These are phyloP conservation scores for Moesziomyces sp. DNA, from an alignment of 1,284 basidiomycete species.

Conservation along the genomic window DNA sequence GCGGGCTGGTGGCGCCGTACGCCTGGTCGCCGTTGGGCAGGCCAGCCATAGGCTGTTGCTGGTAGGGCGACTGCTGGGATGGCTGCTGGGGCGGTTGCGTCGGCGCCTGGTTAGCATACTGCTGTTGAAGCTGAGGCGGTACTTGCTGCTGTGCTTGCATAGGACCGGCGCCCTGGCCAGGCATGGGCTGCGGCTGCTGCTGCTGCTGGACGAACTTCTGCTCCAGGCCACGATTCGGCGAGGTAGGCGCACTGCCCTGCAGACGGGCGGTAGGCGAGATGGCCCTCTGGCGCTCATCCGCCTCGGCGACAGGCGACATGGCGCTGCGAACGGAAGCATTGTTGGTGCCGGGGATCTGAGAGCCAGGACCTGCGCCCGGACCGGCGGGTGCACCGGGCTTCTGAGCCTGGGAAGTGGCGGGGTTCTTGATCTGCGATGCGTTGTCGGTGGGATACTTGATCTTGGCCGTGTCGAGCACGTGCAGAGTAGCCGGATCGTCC, in stretches of 20 bases:
- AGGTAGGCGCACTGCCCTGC: constrained; percentile 16
- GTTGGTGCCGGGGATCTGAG: constrained; percentile 20
- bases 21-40: constrained; percentile 18
- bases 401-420: constrained; percentile 16
- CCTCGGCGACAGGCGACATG: constrained; percentile 45
- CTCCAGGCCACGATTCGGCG: constrained; percentile 19
- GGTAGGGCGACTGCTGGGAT: constrained; percentile 16
- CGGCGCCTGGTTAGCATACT: constrained; percentile 14
- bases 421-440: constrained; percentile 36
- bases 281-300: constrained; percentile 34
- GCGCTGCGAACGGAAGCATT: constrained; percentile 31
- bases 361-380: constrained; percentile 18
- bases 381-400: constrained; percentile 33
- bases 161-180: constrained; percentile 1
- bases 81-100: constrained; percentile 5
- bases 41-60: constrained; percentile 13
- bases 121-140: constrained; percentile 13
- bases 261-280: constrained; percentile 44
- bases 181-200: constrained; percentile 16
- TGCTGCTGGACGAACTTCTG: constrained; percentile 22
- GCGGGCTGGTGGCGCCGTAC: constrained; percentile 16
- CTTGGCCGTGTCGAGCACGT: constrained; percentile 73
- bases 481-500: constrained; percentile 84
- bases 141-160: constrained; percentile 3
- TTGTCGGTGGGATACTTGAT: constrained; percentile 67